Evolutionary conservation across 2,329 filamentous ascomycete species (phyloP).

Genomic region (Alternaria sp.): DNA sequence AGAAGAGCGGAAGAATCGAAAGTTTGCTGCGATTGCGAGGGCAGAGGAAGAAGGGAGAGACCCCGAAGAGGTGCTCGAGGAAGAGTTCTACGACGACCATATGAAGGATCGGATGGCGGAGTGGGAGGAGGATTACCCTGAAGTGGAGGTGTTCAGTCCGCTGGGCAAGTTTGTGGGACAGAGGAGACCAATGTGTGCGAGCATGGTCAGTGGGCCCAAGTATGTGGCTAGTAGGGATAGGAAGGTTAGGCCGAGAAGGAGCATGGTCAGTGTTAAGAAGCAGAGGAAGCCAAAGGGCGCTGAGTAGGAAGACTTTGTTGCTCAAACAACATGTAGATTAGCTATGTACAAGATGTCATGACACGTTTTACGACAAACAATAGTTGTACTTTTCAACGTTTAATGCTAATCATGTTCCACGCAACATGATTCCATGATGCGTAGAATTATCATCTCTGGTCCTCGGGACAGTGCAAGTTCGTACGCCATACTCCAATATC

Average conservation of each 20-base stretch:
- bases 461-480: background rate
- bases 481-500: conserved; percentile 10
- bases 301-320: background rate
- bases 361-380: background rate
- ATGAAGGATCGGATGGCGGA: conserved; percentile 23
- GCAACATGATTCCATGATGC: background rate
- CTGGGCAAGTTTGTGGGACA: conserved; percentile 79
- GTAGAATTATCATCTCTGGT: background rate
- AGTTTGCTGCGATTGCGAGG: conserved; percentile 27
- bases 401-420: background rate
- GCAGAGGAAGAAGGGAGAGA: conserved; percentile 23
- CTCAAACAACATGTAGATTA: background rate
- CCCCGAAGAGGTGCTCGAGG: conserved; percentile 44
- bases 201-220: conserved; percentile 66
- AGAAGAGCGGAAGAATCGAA: conserved; percentile 24
- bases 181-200: conserved; percentile 75
- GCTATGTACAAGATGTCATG: background rate
- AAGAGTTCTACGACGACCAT: conserved; percentile 28
- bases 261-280: conserved; percentile 66
- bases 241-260: conserved; percentile 68
- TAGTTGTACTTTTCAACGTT: background rate
- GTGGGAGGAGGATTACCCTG: conserved; percentile 61
- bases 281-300: conserved; percentile 35
- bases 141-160: conserved; percentile 85
- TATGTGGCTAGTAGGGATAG: conserved; percentile 59